Evolutionary conservation across 2,329 filamentous ascomycete genomes (phyloP).

Genomic region (Xylariaceae sp.): DNA sequence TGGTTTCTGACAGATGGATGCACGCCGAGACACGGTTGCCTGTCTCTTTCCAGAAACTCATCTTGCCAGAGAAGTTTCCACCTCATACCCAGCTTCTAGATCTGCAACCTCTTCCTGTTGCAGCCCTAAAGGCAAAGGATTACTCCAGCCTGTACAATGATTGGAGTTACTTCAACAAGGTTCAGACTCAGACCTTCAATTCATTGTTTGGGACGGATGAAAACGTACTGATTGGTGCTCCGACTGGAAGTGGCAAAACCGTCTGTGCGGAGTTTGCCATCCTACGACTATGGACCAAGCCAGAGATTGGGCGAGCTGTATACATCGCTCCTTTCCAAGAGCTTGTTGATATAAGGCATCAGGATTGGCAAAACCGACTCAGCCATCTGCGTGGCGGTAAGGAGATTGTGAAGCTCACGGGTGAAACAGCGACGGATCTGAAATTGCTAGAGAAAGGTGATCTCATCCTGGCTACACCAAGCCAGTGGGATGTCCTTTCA

Average conservation of each 20-base stretch:
- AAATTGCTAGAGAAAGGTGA: conserved; percentile 88
- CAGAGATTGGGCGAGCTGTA: conserved; percentile 77
- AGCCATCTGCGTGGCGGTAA: conserved; percentile 78
- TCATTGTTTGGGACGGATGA: conserved; percentile 89
- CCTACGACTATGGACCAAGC: conserved; percentile 82
- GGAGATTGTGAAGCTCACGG: conserved; percentile 88
- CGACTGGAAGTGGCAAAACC: conserved; percentile 94
- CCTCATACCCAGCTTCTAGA: conserved; percentile 91
- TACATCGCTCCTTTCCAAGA: conserved; percentile 97
- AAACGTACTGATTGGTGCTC: conserved; percentile 91
- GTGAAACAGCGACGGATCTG: conserved; percentile 88
- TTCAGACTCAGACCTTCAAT: conserved; percentile 97
- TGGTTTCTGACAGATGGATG: conserved; percentile 98
- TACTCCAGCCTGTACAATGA: conserved; percentile 81
- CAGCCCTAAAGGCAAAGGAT: conserved; percentile 85
- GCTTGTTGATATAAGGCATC: conserved; percentile 79
- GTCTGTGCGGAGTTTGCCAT: conserved; percentile 95
- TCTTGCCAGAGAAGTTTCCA: conserved; percentile 93
- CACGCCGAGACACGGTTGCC: conserved; percentile 92
- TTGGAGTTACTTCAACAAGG: conserved; percentile 92
- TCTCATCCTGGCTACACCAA: conserved; percentile 87
- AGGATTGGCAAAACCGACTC: conserved; percentile 86
- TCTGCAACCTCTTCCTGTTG: conserved; percentile 86
- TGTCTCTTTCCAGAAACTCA: conserved; percentile 92
- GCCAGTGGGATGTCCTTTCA: conserved; percentile 95